A percentile compares a stretch with the other conserved stretches of the same genome.
phyloP scores from a whole-genome alignment of 2,329 filamentous ascomycete species.

The Pseudovirgaria hyperparasitica region DNA sequence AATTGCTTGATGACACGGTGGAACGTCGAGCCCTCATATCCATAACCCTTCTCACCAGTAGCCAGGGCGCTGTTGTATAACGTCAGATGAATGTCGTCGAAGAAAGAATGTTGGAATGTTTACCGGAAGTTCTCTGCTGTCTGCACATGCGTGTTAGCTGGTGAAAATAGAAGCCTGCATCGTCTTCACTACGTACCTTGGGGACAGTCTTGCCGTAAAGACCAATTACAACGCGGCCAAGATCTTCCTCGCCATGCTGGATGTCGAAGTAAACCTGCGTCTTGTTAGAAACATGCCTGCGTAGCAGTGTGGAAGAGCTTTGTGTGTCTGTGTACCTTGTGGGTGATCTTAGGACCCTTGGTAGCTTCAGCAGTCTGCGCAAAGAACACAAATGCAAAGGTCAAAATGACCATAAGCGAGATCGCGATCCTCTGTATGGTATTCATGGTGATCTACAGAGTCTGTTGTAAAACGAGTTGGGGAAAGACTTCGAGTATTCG shows the following conservation, averaged over 20 bases:
- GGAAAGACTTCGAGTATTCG: too few species aligned
- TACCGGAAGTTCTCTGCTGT: slow-evolving; percentile 53
- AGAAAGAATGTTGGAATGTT: slow-evolving; percentile 33
- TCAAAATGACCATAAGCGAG: slow-evolving; percentile 63
- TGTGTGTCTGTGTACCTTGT: slow-evolving; percentile 48
- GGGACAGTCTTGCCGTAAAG: slow-evolving; percentile 82
- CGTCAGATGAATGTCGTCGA: slow-evolving; percentile 1
- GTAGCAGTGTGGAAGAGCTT: too few species aligned
- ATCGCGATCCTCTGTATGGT: slow-evolving; percentile 58
- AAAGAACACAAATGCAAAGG: slow-evolving; percentile 63
- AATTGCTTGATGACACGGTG: slow-evolving; percentile 85
- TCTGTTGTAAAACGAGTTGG: slow-evolving; percentile 1
- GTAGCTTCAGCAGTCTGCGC: slow-evolving; percentile 59
- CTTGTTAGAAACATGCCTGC: too few species aligned
- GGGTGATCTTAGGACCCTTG: slow-evolving; percentile 89
- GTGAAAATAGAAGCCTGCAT: background rate
- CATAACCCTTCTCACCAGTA: slow-evolving; percentile 76
- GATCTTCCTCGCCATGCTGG: slow-evolving; percentile 56
- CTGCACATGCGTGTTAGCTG: slow-evolving; percentile 18
- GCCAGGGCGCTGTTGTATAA: slow-evolving; percentile 54
- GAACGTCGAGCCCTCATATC: slow-evolving; percentile 71
- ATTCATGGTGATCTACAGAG: slow-evolving; percentile 48
- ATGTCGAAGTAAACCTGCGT: slow-evolving; percentile 69
- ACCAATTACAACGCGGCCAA: slow-evolving; percentile 68
- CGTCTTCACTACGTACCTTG: slow-evolving; percentile 50